Conservation (phyloP, 371 early-diverging fungal genomes). For the Smittium mucronatum region DNA sequence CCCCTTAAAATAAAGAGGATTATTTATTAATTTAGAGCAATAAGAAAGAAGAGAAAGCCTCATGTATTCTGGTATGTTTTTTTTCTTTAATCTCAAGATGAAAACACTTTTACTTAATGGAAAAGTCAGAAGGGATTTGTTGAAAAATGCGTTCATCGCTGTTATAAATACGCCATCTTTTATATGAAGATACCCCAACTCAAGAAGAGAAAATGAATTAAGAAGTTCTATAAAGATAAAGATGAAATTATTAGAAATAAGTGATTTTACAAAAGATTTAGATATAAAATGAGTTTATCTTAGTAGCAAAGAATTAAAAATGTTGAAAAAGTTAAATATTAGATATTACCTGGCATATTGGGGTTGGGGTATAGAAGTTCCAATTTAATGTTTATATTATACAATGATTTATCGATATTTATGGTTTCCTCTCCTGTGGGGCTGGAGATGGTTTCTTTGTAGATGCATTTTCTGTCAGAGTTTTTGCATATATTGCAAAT, state of each 20-base stretch:
- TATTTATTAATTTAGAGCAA: neutral
- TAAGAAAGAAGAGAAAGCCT: neutral
- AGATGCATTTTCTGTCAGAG: neutral
- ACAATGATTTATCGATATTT: neutral
- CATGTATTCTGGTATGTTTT: neutral
- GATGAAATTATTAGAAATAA: no score
- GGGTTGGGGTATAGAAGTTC: neutral
- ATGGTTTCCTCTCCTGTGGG: neutral
- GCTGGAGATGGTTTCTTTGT: neutral
- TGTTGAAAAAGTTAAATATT: neutral
- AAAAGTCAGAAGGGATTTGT: neutral
- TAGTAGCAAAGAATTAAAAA: neutral
- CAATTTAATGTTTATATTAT: neutral
- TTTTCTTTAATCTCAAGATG: neutral
- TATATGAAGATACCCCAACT: neutral
- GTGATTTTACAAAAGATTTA: no score
- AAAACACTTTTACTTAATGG: neutral
- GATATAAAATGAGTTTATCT: neutral
- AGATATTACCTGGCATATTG: neutral
- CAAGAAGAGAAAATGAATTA: neutral
- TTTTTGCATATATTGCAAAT: neutral
- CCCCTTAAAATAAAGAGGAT: neutral
- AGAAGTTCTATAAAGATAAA: no score
- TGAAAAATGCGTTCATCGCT: neutral
- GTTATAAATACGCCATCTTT: neutral